Evolutionary conservation across 208 protist genomes (phyloP), one percentile per base, ranked within the genome.

Genomic region (Acanthamoeba triangularis): DNA sequence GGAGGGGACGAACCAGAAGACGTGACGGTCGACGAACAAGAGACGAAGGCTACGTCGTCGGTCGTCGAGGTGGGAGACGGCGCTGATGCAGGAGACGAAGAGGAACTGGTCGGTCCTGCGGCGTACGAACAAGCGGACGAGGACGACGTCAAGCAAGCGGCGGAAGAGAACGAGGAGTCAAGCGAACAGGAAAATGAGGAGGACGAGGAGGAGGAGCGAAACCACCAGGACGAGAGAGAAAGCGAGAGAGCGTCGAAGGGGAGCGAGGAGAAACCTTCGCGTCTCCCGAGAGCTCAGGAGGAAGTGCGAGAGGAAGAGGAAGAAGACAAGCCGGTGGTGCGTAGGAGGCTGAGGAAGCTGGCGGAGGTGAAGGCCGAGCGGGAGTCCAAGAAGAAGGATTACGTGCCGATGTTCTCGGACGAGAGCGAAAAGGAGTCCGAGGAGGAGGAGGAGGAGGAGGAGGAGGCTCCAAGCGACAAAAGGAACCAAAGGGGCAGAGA

Each of bases 401-500:
- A 47, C 33, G 37, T 69, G 28, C 14, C 30, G 1, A 8, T 52
- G 30, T 93, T 41, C 20, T 80, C 65, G 14, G 49, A 93, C 25
- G 56, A 92, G 54, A 52, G 37, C 20, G 61, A 72, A 13, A 18
- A 67, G 52, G 84, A 93, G 88, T 14, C 74, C 16, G 30, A 93
- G 30, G 88, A 18, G 11, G 44, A n/a, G 37, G 61, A n/a, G n/a
- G 35, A 67, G 52, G 84, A 93, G 88, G 30, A 93, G 30, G 88
- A 18, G 11, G 44, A n/a, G 37, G 61, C 14, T 20, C 67, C 5
- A 44, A 67, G 20, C 54, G 28, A 44, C 30, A 92, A 52, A n/a
- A n/a, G n/a, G 85, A 92, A 72, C 30, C 10, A 23, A 33, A 56
- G 23, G 78, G 25, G 25, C 65, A 28, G 16, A 52, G 11, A 25